These are phyloP conservation scores for Pichia phayaonensis DNA, from an alignment of 805 yeast genomes.

Conservation along the genomic window DNA sequence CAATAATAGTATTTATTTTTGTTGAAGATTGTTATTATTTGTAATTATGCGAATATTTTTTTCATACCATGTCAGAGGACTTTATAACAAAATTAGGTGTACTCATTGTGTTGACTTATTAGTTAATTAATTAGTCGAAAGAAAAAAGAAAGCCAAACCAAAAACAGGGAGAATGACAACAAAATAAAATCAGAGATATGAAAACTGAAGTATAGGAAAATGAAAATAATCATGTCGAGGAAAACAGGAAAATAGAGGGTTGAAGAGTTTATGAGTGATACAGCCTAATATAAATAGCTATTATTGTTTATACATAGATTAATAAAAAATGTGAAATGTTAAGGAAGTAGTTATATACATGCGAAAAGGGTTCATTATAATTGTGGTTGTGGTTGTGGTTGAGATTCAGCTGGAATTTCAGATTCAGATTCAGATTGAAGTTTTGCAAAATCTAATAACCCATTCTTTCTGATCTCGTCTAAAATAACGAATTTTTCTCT, in stretches of 20 bases:
- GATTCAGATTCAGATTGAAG: not conserved
- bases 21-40: no score
- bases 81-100: not conserved
- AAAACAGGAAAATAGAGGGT: not conserved
- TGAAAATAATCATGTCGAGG: not conserved
- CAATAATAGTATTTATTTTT: not conserved
- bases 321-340: not conserved
- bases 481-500: conserved; percentile 62
- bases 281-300: not conserved
- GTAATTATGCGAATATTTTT: no score
- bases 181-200: not conserved
- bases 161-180: not conserved
- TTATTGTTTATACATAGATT: not conserved
- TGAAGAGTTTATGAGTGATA: no score
- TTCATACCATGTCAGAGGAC: conserved; percentile 5
- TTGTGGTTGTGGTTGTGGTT: not conserved
- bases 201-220: not conserved
- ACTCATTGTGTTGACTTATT: not conserved
- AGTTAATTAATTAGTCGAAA: not conserved
- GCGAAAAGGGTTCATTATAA: not conserved
- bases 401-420: not conserved
- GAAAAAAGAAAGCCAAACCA: not conserved
- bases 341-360: not conserved
- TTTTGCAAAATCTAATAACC: conserved; percentile 18
- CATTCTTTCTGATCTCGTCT: conserved; percentile 44